Base-by-base conservation (phyloP, 495 filamentous ascomycete genomes). In the Trichocladium antarcticum region DNA sequence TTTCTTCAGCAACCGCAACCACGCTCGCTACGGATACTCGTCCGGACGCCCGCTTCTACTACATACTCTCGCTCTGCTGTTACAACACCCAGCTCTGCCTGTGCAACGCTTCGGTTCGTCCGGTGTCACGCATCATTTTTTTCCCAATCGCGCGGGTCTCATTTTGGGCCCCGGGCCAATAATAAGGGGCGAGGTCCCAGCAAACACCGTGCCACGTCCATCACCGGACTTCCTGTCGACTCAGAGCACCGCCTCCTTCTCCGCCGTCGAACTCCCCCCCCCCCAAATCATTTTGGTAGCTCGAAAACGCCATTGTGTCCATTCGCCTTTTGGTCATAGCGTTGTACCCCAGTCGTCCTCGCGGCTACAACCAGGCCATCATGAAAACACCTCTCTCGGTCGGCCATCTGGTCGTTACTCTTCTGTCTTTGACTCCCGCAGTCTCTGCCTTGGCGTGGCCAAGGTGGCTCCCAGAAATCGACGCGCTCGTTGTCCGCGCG, bases 401-500 rank as follows among this genome's bases (percentile, higher is more conserved):
- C 12, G 52, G 56, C 54, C 64, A 57, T 9, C 27, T 68, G 49
- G 62, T 60, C n/a, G 55, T 68, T 21, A 58, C 60, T 24, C 50
- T 70, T 8, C 51, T 69, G n/a, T 59, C 62, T 1, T 39, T 70
- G 28, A 50, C 66, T 6, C 59, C 61, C 16, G 44, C 57, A 15
- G 63, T 57, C 5, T 60, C 63, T 12, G 67, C 68, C 7, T 37
- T 57, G 20, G 9, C 54, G 45, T 65, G 62, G 62, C 60, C 63
- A n/a, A 49, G 51, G n/a, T 67, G 57, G 60, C 57, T 69, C 9
- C 66, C 67, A 17, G 60, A 65, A 9, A 6, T 61, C 17, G 67
- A 71, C 45, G 44, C 58, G 3, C 45, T 71, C 34, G 63, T 70
- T 10, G 67, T 65, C 16, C 60, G 68, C 29, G 61, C 58, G 42